Evolutionary conservation across 1,284 basidiomycete genomes (phyloP), one percentile per base, ranked within the genome.

Genomic region (Microbotryum violaceum): DNA sequence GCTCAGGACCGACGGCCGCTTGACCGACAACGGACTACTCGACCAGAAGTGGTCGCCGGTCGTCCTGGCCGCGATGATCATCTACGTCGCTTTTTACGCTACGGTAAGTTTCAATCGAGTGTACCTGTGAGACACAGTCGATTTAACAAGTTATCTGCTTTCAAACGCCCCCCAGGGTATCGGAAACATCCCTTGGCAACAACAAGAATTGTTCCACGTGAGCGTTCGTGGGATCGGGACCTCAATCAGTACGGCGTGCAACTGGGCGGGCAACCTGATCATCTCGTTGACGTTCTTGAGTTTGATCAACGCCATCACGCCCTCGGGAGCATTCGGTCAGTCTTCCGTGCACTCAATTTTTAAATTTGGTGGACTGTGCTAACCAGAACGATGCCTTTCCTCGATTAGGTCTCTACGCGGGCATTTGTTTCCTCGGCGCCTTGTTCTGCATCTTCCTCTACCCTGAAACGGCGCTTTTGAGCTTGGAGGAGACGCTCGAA

Each of bases 11-110:
- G 82, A 79, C 47, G 83, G 84, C n/a, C 72, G 81, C 25, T 80
- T 91, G 1, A 57, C 65, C 29, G 78, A 85, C 42, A 79, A 83
- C 49, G 85, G 85, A 4, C 79, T 80, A 25, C 89, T 90, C 72
- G 80, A 86, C 3, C 79, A 77, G 18, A 74, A 79, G 7, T 87
- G 83, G 81, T 84, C 86, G 3, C 79, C 82, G 0, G 77, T 87
- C 60, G 85, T 91, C n/a, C 76, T 91, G 21, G 70, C 85, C 21
- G 83, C 85, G 27, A 90, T 91, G 87, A 83, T 90, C 65, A 72
- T 87, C 66, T 91, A 86, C 75, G 87, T 90, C 31, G 86, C 86
- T 2, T 87, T 85, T 7, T 91, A 90, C 72, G 89, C 87, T 0
- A 62, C 69, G 37, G 37, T 42, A 18, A 42, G 37, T 42, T 18